Evolutionary conservation across 2,329 filamentous ascomycete genomes (phyloP), one percentile per base, ranked within the genome.

Genomic region (Leptographium galeiforme): DNA sequence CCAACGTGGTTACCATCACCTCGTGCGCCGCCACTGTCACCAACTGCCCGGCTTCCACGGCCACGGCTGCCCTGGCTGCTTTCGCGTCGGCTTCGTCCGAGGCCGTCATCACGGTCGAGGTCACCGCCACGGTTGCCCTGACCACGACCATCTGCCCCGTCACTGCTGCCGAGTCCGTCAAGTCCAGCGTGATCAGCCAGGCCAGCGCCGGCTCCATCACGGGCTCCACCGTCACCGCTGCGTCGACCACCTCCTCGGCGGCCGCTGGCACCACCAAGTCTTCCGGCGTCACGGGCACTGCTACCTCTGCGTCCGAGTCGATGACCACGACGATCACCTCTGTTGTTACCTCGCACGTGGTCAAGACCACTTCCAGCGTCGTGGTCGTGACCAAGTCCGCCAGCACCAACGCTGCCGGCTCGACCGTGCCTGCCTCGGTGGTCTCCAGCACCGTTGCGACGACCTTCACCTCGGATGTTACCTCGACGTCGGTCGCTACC

Each of bases 131-230:
- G 48, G 48, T 55, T 18, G 25, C 36, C 18, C 18, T 36, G 34
- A 50, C 48, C 36, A 50, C 48, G 48, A 68, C 67, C 39, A 61
- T 71, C 54, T 72, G 70, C 67, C 70, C 71, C 51, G 68, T 72
- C 39, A 65, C 67, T 4, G 68, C 64, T 7, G 67, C 66, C n/a
- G 56, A 58, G 14, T 64, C 66, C 54, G 67, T 70, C 63, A 63
- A 67, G 25, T 68, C 68, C 8, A 65, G 66, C 60, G 56, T 70
- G 48, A 56, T 67, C 19, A 61, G 56, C 6, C 59, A 58, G 3
- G 62, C 62, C 51, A 64, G 63, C 41, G 58, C 64, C 50, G 66
- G 63, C 55, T 56, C 64, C 52, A 66, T 66, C 57, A 63, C 60
- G 18, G 68, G 67, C 53, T 60, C 64, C 52, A 71, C 70, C 44